A percentile compares a stretch with the other conserved stretches of the same genome.
phyloP scores from a whole-genome alignment of 2,329 filamentous ascomycete genomes.

The Epichloe gansuensis region DNA sequence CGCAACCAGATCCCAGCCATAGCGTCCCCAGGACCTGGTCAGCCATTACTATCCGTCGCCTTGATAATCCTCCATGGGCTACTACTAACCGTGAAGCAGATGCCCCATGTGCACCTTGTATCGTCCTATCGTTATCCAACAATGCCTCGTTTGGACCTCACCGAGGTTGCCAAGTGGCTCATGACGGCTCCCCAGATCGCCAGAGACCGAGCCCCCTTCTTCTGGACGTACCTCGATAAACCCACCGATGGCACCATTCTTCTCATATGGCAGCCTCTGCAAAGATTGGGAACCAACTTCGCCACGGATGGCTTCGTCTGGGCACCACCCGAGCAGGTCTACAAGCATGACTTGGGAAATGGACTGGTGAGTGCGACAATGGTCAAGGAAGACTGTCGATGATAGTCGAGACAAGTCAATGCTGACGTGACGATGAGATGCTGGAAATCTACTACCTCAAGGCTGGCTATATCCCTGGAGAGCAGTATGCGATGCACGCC shows the following conservation, averaged over 20 bases:
- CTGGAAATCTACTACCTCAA: conserved; percentile 83
- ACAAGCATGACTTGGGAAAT: conserved; percentile 58
- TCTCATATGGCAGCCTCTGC: conserved; percentile 77
- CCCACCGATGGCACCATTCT: conserved; percentile 73
- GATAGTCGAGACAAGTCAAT: neutral
- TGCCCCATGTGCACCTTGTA: conserved; percentile 81
- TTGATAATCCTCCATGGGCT: conserved; percentile 1
- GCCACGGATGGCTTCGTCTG: conserved; percentile 89
- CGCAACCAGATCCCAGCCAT: conserved; percentile 29
- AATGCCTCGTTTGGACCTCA: conserved; percentile 56
- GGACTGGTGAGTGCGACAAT: conserved; percentile 34
- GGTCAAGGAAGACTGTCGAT: neutral
- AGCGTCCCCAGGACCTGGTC: conserved; percentile 31
- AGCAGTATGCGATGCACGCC: conserved; percentile 63
- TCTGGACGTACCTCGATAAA: conserved; percentile 81
- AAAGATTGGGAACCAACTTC: conserved; percentile 59
- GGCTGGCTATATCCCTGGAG: conserved; percentile 65
- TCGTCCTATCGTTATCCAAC: conserved; percentile 72
- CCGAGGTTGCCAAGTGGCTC: conserved; percentile 74
- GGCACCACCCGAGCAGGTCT: conserved; percentile 69
- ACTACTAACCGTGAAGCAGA: conserved; percentile 33
- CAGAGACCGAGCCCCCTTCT: conserved; percentile 74
- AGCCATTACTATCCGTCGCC: conserved; percentile 9
- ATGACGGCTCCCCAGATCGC: conserved; percentile 75
- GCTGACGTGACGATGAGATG: conserved; percentile 37